Conservation (phyloP, 371 early-diverging fungal genomes). For the Mortierella sp. region DNA sequence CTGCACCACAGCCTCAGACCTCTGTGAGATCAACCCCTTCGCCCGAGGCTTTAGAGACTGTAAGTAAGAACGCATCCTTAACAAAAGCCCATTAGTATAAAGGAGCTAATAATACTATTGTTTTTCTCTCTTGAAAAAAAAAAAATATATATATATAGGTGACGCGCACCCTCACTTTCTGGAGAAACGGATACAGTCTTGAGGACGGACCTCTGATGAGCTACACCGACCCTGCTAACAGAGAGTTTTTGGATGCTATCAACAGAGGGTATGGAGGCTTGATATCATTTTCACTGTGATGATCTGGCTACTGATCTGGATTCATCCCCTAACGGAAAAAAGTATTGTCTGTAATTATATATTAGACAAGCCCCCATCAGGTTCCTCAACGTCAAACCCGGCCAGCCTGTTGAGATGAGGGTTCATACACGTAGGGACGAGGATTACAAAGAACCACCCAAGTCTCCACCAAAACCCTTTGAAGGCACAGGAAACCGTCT, state of each 20-base stretch:
- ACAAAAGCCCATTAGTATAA: too few relatives aligned
- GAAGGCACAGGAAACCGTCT: conserved; percentile 90
- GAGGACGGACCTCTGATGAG: conserved; percentile 92
- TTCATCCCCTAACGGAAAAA: conserved; percentile 2
- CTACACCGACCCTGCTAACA: conserved; percentile 90
- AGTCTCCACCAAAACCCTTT: conserved; percentile 84
- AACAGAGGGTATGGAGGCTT: conserved; percentile 78
- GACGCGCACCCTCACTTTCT: conserved; percentile 89
- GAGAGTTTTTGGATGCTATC: conserved; percentile 85
- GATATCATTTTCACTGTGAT: too few relatives aligned
- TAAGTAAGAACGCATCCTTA: conserved; percentile 30
- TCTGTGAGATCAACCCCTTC: conserved; percentile 32
- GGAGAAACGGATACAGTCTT: conserved; percentile 95
- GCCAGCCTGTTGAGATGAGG: conserved; percentile 93
- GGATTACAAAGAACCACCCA: conserved; percentile 89
- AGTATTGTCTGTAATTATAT: not conserved
- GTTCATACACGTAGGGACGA: conserved; percentile 88
- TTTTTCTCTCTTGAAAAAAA: too few relatives aligned
- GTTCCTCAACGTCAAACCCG: conserved; percentile 90
- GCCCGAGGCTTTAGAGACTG: conserved; percentile 53
- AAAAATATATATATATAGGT: conserved; percentile 56
- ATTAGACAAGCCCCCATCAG: conserved; percentile 71
- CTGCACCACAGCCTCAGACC: not conserved
- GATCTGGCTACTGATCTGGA: too few relatives aligned
- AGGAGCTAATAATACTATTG: too few relatives aligned